Conservation (phyloP, 1,139 yeast species). For the Magnusiomyces ingens region DNA sequence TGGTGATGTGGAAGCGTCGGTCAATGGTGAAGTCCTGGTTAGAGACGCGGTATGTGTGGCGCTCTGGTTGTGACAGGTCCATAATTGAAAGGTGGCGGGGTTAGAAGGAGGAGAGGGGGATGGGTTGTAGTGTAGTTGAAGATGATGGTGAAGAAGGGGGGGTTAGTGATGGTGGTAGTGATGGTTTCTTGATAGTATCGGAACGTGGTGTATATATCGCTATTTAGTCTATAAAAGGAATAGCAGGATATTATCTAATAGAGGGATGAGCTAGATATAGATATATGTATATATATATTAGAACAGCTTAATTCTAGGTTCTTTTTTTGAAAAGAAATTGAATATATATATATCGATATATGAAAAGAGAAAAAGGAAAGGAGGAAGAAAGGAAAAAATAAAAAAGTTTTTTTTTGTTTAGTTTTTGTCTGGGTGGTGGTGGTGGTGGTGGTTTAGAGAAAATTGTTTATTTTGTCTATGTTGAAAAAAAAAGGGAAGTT, state of each 20-base stretch:
- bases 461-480: background rate
- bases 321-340: background rate
- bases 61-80: constrained; percentile 14
- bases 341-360: background rate
- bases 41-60: constrained; percentile 17
- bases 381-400: background rate
- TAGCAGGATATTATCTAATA: constrained; percentile 7
- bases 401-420: constrained; percentile 1
- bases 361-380: background rate
- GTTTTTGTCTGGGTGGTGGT: constrained; percentile 2
- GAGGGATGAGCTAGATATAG: too few relatives aligned
- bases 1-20: constrained; percentile 14
- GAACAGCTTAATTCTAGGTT: background rate
- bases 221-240: background rate
- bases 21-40: constrained; percentile 10
- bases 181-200: background rate
- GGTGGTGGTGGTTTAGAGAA: background rate
- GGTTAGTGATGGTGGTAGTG: background rate
- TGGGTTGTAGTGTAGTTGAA: constrained; percentile 6
- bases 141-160: constrained; percentile 3
- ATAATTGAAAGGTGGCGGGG: constrained; percentile 12
- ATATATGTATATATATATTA: background rate
- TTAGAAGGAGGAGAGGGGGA: constrained; percentile 6
- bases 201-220: too few relatives aligned
- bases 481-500: constrained; percentile 2